Evolutionary conservation across 768 basidiomycete species (phyloP).

Genomic region (Auricularia sp.): DNA sequence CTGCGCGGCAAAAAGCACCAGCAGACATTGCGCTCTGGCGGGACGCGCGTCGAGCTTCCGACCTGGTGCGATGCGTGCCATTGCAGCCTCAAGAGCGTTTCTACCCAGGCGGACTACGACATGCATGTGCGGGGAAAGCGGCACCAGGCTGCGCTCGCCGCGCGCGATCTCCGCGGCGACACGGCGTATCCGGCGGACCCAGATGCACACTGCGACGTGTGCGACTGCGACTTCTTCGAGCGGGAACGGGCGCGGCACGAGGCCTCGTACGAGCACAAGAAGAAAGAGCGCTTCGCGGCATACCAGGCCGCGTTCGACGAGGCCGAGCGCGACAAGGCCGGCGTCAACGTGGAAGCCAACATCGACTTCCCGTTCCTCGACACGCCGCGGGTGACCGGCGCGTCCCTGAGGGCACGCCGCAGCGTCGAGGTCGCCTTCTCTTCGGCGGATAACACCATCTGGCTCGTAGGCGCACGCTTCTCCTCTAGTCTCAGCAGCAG

Average conservation of each 20-base stretch:
- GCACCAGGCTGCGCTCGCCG: too few relatives aligned
- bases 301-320: slow-evolving; percentile 39
- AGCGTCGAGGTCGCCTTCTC: neutral
- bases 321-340: slow-evolving; percentile 47
- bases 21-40: neutral
- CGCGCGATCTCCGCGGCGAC: neutral
- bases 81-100: neutral
- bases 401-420: neutral
- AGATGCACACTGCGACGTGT: slow-evolving; percentile 1
- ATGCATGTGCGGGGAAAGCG: too few relatives aligned
- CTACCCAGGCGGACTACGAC: neutral
- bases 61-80: neutral
- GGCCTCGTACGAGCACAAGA: slow-evolving; percentile 22
- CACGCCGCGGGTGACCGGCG: neutral
- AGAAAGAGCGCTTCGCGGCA: slow-evolving; percentile 28
- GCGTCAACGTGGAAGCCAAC: slow-evolving; percentile 25
- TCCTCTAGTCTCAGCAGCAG: neutral
- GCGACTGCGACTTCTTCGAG: slow-evolving; percentile 1
- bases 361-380: neutral
- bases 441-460: neutral
- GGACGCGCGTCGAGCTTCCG: neutral
- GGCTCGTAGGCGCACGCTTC: neutral
- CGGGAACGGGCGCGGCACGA: neutral
- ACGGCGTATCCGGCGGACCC: neutral
- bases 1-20: neutral